Evolutionary conservation across 2,329 filamentous ascomycete genomes (phyloP), one percentile per base, ranked within the genome.

Genomic region (Penicillium brasilianum): DNA sequence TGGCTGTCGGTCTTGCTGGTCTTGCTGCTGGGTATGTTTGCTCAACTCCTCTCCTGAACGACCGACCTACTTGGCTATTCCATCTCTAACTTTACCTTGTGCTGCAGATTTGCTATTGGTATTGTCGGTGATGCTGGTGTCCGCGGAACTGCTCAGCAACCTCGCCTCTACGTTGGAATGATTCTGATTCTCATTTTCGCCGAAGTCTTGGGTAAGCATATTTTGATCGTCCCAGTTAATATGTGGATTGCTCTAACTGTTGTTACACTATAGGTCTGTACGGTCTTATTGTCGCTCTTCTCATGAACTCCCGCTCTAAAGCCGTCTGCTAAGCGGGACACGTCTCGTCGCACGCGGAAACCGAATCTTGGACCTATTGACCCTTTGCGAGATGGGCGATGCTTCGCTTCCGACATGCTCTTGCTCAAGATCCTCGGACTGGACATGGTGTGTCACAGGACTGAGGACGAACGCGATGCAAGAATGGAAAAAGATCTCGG

Each of bases 131-230:
- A 83, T 69, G 81, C 81, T 62, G 81, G 81, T 78, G 81, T 83
- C 57, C 79, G 81, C 64, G 81, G 81, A 71, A 82, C 80, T 63
- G 81, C 81, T 55, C 81, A 83, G 71, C 81, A 83, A 74, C 81
- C 80, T 54, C 76, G 81, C 68, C 86, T 96, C 70, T 97, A 96
- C 82, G 93, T 97, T 77, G 93, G 93, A 82, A 97, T 97, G 93
- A 96, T 97, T 82, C 81, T 97, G 78, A 97, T 97, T 84, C 92
- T 97, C 83, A 97, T 97, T 94, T 97, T 97, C 86, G 93, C 93
- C 71, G 93, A 97, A 94, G 93, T 97, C 71, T 83, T 97, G 89
- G 93, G 93, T 95, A 85, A 66, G 89, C 37, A 30, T 7, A 2
- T 18, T 14, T 20, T 7, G 14, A 30, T 13, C 16, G 18, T 84